Conservation (phyloP, 2,329 filamentous ascomycete species). For the Karstenula rhodostoma region DNA sequence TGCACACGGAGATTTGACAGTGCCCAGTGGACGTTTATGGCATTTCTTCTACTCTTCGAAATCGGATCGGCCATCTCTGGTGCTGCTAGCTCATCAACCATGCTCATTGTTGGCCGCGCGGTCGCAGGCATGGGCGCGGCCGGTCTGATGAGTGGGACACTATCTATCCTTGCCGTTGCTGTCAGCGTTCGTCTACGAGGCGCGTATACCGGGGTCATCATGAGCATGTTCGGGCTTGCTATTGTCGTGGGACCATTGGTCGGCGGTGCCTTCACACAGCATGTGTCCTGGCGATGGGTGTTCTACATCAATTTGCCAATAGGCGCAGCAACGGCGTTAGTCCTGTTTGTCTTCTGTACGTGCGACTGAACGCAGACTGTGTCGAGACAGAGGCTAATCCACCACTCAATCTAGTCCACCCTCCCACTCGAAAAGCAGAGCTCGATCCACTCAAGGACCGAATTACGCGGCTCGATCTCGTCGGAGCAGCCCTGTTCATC, state of each 20-base stretch:
- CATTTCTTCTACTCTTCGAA: slow-evolving; percentile 54
- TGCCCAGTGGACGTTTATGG: slow-evolving; percentile 40
- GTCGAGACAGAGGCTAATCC: background rate
- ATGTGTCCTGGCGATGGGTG: slow-evolving; percentile 52
- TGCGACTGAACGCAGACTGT: background rate
- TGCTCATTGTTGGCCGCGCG: slow-evolving; percentile 58
- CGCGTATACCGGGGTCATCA: slow-evolving; percentile 54
- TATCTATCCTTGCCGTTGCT: slow-evolving; percentile 51
- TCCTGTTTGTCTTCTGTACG: slow-evolving; percentile 22
- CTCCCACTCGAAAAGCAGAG: slow-evolving; percentile 27
- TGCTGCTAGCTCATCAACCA: slow-evolving; percentile 48
- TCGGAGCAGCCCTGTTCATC: slow-evolving; percentile 54
- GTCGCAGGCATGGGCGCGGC: slow-evolving; percentile 58
- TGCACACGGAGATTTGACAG: slow-evolving; percentile 37
- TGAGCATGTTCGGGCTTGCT: slow-evolving; percentile 52
- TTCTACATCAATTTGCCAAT: slow-evolving; percentile 58
- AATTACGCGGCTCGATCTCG: slow-evolving; percentile 54
- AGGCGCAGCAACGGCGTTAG: slow-evolving; percentile 35
- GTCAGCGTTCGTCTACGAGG: slow-evolving; percentile 53
- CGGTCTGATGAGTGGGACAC: slow-evolving; percentile 53
- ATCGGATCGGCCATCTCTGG: slow-evolving; percentile 57
- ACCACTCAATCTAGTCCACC: slow-evolving; percentile 19
- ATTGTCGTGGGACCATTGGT: slow-evolving; percentile 35
- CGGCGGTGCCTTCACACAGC: slow-evolving; percentile 54
- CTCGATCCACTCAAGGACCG: slow-evolving; percentile 24